A percentile compares a stretch with the other conserved stretches of the same genome.
Conservation (phyloP, 1,284 basidiomycete species). For the Microbotryomycetes sp. region DNA sequence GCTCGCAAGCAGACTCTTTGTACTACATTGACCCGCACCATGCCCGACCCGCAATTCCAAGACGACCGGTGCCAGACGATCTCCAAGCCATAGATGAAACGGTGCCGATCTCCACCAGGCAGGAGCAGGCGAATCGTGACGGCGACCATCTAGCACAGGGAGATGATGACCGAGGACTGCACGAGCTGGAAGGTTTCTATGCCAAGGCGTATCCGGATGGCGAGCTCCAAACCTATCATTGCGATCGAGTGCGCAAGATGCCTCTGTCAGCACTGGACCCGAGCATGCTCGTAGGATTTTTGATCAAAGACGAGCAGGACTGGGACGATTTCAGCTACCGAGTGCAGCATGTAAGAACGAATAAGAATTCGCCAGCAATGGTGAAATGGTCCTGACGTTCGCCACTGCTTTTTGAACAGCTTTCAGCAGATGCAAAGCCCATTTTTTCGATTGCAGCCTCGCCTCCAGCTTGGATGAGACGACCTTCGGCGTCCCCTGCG, state of each 20-base stretch:
- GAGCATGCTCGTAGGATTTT: slow-evolving; percentile 91
- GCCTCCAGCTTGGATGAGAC: slow-evolving; percentile 28
- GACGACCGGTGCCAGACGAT: slow-evolving; percentile 44
- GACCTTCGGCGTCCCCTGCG: background rate
- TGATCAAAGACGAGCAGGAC: slow-evolving; percentile 71
- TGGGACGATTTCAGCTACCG: slow-evolving; percentile 73
- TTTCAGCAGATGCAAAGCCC: slow-evolving; percentile 35
- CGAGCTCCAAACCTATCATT: slow-evolving; percentile 84
- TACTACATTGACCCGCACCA: slow-evolving; percentile 97
- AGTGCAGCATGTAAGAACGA: slow-evolving; percentile 26
- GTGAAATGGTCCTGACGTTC: background rate
- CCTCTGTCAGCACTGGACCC: slow-evolving; percentile 83
- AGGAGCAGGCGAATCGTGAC: too few relatives aligned
- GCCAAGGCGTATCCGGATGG: slow-evolving; percentile 54
- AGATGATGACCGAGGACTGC: background rate
- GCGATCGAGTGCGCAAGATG: slow-evolving; percentile 89
- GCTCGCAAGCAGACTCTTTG: slow-evolving; percentile 75
- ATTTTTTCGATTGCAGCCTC: slow-evolving; percentile 39
- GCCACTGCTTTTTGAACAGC: slow-evolving; percentile 40
- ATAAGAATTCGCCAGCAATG: background rate
- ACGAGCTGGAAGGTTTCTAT: slow-evolving; percentile 51
- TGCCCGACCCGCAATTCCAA: slow-evolving; percentile 68
- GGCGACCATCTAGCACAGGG: background rate
- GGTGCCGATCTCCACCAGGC: slow-evolving; percentile 7
- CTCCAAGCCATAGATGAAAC: background rate